These are phyloP conservation scores for Dioszegia crocea DNA, from an alignment of 768 basidiomycete species.

Conservation along the genomic window DNA sequence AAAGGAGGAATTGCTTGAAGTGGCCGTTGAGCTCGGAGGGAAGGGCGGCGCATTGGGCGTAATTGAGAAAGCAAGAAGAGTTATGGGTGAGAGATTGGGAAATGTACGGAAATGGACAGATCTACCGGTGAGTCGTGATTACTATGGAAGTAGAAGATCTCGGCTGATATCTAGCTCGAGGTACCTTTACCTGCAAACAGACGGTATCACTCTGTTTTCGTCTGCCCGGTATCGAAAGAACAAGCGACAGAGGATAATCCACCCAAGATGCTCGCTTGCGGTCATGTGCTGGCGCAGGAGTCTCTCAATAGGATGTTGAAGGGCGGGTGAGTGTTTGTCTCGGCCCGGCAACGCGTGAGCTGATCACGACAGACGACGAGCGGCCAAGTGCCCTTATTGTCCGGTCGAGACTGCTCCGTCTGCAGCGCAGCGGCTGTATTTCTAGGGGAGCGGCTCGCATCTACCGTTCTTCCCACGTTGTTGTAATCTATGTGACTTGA, in stretches of 20 bases:
- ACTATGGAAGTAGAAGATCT: background rate
- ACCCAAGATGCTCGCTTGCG: conserved; percentile 96
- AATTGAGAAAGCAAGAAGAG: conserved; percentile 88
- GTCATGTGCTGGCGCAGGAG: conserved; percentile 91
- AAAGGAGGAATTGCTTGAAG: conserved; percentile 76
- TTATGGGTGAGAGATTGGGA: conserved; percentile 87
- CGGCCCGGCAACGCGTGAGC: background rate
- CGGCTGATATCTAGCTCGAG: conserved; percentile 77
- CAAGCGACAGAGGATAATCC: conserved; percentile 89
- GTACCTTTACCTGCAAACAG: conserved; percentile 80
- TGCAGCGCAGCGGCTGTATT: conserved; percentile 49
- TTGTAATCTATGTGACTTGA: no score
- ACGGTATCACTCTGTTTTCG: conserved; percentile 93
- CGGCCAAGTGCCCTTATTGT: conserved; percentile 93
- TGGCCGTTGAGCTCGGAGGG: conserved; percentile 88
- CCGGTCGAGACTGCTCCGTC: conserved; percentile 60
- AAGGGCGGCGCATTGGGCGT: conserved; percentile 76
- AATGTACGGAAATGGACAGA: conserved; percentile 89
- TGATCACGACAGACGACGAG: conserved; percentile 55
- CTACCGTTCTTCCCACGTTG: no score
- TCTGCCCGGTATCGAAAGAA: conserved; percentile 96
- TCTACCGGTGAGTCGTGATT: conserved; percentile 62
- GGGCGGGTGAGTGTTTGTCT: conserved; percentile 65
- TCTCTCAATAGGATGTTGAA: conserved; percentile 86
- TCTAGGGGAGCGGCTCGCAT: conserved; percentile 33